Base-by-base conservation (phyloP, 331 rosid species). In the Rosa hybrid region DNA sequence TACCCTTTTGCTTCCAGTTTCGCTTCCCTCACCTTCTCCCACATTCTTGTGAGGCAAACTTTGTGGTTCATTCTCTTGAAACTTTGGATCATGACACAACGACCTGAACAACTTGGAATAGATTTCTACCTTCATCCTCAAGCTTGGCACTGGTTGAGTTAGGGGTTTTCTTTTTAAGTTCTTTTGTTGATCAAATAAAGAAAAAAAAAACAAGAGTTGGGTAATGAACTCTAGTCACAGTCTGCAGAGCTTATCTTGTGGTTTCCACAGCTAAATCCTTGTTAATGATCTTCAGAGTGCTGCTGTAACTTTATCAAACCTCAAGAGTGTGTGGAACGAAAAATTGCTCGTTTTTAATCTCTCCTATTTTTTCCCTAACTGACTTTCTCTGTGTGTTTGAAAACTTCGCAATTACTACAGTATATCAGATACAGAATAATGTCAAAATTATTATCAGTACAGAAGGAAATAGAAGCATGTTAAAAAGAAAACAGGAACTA, bases 381-480 rank as follows among this genome's bases (percentile, higher is more conserved):
- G n/a, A 0, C 56, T 51, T 51, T 18, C 59, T 54, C 60, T 54
- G 23, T 18, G 60, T 54, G 20, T 23, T 4, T 12, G 18, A 25
- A 54, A 25, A 62, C 68, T 25, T 62, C 12, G 20, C 68, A 23
- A 12, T 25, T 62, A 62, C 5, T 5, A 25, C 3, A 25, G 68
- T 13, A 59, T 23, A 25, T 25, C 16, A 21, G 38, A 60, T 60
- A 9, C 6, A 60, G 11, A 17, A 53, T 54, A 7, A 54, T 27
- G 30, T 27, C 30, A 27, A 27, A 27, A 54, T 17, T 54, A 54
- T 54, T 54, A n/a, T 60, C 16, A 23, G 34, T 10, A n/a, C 67
- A 60, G 34, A 60, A 60, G 67, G 67, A 60, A 60, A n/a, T 60
- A 60, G 13, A 59, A 60, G 38, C 67, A 60, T 21, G 38, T 59